Percentiles rank a stretch among this genome's conserved stretches.
phyloP scores from a whole-genome alignment of 345 rosid species.

The Populus euphratica region DNA sequence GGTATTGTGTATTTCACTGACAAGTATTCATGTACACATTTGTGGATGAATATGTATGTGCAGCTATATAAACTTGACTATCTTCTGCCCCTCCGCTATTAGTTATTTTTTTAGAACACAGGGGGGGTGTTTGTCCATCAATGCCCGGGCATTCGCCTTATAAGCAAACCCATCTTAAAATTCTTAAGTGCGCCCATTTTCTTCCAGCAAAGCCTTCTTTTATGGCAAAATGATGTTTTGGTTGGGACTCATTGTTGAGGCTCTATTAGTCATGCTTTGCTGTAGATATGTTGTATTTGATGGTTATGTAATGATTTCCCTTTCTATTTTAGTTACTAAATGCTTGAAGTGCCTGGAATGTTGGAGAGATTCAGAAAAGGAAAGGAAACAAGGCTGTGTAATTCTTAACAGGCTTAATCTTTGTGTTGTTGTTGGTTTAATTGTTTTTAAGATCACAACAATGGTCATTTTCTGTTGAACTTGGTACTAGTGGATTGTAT shows the following conservation, averaged over 20 bases:
- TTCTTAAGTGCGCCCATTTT: background rate
- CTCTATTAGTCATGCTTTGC: background rate
- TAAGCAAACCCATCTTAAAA: background rate
- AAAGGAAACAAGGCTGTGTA: background rate
- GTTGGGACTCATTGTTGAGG: background rate
- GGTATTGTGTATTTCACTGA: conserved; percentile 41
- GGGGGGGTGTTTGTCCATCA: background rate
- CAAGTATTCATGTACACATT: background rate
- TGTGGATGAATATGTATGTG: background rate
- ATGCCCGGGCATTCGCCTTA: background rate
- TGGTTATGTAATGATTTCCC: background rate
- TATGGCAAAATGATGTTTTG: background rate
- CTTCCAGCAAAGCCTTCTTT: background rate
- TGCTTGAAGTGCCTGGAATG: background rate
- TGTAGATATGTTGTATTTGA: background rate
- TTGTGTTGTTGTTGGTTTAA: background rate
- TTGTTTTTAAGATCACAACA: background rate
- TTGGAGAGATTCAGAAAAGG: background rate
- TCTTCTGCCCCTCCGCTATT: background rate
- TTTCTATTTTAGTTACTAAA: background rate
- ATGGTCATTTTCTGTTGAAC: background rate
- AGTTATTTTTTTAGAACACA: too few species aligned
- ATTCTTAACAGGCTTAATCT: background rate
- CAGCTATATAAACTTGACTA: background rate
- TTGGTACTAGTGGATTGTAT: background rate